A percentile compares a stretch with the other conserved stretches of the same genome.
Conservation (phyloP, 148 eudicot genomes). For the Drosera capensis region DNA sequence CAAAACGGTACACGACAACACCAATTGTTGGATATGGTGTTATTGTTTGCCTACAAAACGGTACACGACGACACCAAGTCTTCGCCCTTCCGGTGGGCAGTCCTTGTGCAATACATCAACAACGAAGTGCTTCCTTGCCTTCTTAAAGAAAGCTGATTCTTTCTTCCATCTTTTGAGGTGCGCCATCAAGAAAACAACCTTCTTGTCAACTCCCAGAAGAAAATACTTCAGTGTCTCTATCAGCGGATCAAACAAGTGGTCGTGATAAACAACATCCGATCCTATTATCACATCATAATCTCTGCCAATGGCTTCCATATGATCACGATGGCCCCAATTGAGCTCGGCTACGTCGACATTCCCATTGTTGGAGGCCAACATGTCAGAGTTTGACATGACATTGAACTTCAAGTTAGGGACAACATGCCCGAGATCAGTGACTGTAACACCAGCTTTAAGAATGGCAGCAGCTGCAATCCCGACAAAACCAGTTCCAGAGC, state of each 20-base stretch:
- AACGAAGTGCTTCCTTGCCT: slow-evolving; percentile 46
- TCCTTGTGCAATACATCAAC: slow-evolving; percentile 42
- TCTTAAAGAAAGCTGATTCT: slow-evolving; percentile 58
- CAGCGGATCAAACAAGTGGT: slow-evolving; percentile 50
- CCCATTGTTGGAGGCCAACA: slow-evolving; percentile 25
- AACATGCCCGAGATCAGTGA: slow-evolving; percentile 65
- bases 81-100: slow-evolving; percentile 24
- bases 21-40: too few relatives aligned
- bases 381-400: slow-evolving; percentile 21
- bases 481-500: slow-evolving; percentile 73
- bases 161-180: slow-evolving; percentile 90
- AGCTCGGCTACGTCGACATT: slow-evolving; percentile 37
- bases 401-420: slow-evolving; percentile 47
- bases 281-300: slow-evolving; percentile 52
- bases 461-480: slow-evolving; percentile 65
- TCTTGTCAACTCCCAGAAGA: slow-evolving; percentile 12
- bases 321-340: slow-evolving; percentile 43
- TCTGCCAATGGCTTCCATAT: slow-evolving; percentile 46
- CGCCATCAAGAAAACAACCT: slow-evolving; percentile 59
- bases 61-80: slow-evolving; percentile 56
- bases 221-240: slow-evolving; percentile 44
- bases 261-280: slow-evolving; percentile 79
- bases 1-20: slow-evolving; percentile 46
- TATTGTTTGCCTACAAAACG: slow-evolving; percentile 30
- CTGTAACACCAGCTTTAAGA: slow-evolving; percentile 55